Base-by-base conservation (phyloP, 768 basidiomycete species). In the Chalciporus chontae region DNA sequence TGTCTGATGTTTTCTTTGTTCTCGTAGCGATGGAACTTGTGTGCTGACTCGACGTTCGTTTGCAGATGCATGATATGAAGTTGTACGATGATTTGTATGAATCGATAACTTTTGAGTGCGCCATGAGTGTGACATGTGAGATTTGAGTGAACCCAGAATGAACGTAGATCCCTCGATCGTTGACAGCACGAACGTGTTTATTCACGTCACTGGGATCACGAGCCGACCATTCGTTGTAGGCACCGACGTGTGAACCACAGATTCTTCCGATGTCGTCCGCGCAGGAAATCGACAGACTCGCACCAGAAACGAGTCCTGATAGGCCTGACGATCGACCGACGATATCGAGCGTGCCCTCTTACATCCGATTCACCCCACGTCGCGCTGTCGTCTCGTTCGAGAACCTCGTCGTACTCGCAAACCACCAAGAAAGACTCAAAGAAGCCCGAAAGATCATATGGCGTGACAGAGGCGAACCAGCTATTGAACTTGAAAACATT, bases 381-480 rank as follows among this genome's bases (percentile, higher is more conserved):
- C 69, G 73, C 31, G 79, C 84, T 4, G 81, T 87, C 71, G 76
- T 79, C 8, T 90, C 87, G 0, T 92, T 92, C 57, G 89, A 92
- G 63, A 90, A 88, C 61, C 73, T 94, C 8, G 84, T 90, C 18
- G 87, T 86, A 13, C 75, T 94, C 48, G 91, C 90, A 5, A 90
- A 91, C 68, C 82, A 87, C 66, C 85, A 90, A 63, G 87, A 92
- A 52, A 74, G 80, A 2, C 72, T 92, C 27, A 77, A 70, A 53
- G 83, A 82, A 48, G 87, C 90, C 0, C 76, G 86, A 47, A 88
- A 81, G 65, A 85, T 91, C 68, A 80, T 93, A 3, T 90, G 90
- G 87, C 74, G 87, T 11, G 85, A 90, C 59, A 73, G 78, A 53
- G 89, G 90, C 3, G 83, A 91, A 66, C 85, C 83, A 15, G 85